phyloP scores from a whole-genome alignment of 371 early-diverging fungal genomes.

The Syncephalastrum racemosum region DNA sequence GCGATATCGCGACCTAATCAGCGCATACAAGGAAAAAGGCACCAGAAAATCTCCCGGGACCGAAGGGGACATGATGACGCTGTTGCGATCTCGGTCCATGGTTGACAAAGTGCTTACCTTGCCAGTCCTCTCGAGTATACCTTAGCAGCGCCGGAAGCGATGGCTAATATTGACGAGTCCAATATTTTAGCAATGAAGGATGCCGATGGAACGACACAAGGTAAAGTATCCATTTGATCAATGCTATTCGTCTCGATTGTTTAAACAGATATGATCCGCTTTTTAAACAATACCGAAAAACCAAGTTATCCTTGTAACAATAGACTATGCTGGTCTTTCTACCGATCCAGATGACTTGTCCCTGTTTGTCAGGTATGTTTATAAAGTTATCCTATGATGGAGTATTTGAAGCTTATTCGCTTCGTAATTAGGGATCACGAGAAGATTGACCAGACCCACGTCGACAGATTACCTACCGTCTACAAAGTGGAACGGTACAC shows the following conservation, averaged over 20 bases:
- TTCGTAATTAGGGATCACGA: slow-evolving; percentile 6
- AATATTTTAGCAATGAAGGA: slow-evolving; percentile 2
- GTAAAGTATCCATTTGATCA: slow-evolving; percentile 10
- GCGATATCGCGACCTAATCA: slow-evolving; percentile 1
- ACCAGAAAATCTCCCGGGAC: slow-evolving; percentile 3
- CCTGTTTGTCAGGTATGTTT: slow-evolving; percentile 11
- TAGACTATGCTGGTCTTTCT: slow-evolving; percentile 14
- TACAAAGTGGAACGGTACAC: slow-evolving; percentile 12
- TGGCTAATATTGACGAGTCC: slow-evolving; percentile 6
- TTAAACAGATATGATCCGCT: slow-evolving; percentile 7
- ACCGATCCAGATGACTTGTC: slow-evolving; percentile 13
- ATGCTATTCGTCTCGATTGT: slow-evolving; percentile 5
- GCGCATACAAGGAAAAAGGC: neutral
- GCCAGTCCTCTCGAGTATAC: no score
- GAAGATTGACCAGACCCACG: slow-evolving; percentile 7
- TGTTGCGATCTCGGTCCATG: slow-evolving; percentile 2
- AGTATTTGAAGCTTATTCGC: slow-evolving; percentile 12
- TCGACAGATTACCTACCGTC: neutral
- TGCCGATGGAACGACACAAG: slow-evolving; percentile 7
- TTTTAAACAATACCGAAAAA: slow-evolving; percentile 8
- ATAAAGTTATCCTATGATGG: slow-evolving; percentile 7
- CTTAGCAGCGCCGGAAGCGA: neutral
- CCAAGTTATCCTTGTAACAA: slow-evolving; percentile 6
- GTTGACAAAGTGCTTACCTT: slow-evolving; percentile 9
- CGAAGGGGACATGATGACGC: neutral